Base-by-base conservation (phyloP, 2,329 filamentous ascomycete species). In the Epichloe gansuensis region DNA sequence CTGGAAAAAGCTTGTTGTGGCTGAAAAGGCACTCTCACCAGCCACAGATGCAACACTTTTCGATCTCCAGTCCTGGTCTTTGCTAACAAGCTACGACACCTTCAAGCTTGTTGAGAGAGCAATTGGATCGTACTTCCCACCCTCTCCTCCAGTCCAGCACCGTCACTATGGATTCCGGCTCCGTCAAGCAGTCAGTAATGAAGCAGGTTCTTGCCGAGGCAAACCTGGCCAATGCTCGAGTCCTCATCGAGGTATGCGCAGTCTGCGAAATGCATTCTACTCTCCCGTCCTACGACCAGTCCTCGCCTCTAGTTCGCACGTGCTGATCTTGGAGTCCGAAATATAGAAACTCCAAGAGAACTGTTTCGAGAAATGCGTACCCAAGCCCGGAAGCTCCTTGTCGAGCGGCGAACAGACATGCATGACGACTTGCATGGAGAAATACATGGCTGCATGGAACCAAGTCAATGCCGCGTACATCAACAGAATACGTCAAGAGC, bases 371-470 rank as follows among this genome's bases (percentile, higher is more conserved):
- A 83, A 82, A 67, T 91, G 87, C 69, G 72, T 91, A 15, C 75
- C 85, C 48, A 82, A 84, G 63, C 84, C 87, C 51, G 83, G 85
- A 54, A 67, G 75, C 48, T 81, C 80, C 51, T 71, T 91, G 52
- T 83, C 82, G 48, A 79, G 76, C 68, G 69, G 77, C 69, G 87
- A 91, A 67, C 75, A 81, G 64, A 75, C 78, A 23, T 91, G 87
- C 72, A 76, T 87, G 63, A 86, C 78, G 21, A 75, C 78, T 55
- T 91, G 87, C 74, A 87, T 90, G 81, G 86, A 91, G 62, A 91
- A 91, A 70, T 91, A 91, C 75, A 88, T 91, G 75, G 72, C 76
- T 35, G 78, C 85, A 11, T 91, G 87, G 87, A 90, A 90, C 71
- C 72, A 78, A 57, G 82, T 88, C 63, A 86, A 83, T 72, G 69